Base-by-base conservation (phyloP, 306 rosid species). In the Begonia loranthoides region DNA sequence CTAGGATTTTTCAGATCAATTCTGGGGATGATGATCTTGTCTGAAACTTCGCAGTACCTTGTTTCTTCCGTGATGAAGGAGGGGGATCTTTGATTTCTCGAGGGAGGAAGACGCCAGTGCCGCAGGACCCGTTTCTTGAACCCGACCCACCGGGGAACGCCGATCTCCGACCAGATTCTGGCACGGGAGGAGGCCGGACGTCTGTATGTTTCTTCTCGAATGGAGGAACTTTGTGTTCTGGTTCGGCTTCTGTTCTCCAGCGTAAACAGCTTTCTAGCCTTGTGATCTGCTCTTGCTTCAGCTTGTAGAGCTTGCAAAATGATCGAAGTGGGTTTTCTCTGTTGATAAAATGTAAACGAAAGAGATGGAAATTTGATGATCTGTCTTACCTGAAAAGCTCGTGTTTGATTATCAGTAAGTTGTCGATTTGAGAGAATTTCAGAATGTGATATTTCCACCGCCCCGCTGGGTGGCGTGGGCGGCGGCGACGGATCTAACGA, bases 31-130 rank as follows among this genome's bases (percentile, higher is more conserved):
- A 28, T 7, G 36, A 28, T 28, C 8, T 4, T 28, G 8, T 28
- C 36, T 28, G 36, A 28, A 28, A 28, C 36, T 28, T 4, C 36
- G 8, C 9, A 10, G 10, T 54, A 70, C 80, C 76, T 70, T 52
- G 63, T 46, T 66, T 67, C 49, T 62, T 75, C 50, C 64, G 67
- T 33, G 73, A 55, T n/a, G 51, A 46, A 9, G 67, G 58, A 14
- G 70, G 36, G 36, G 36, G 43, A 53, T 44, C 41, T 21, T 73
- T 55, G 56, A 63, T 43, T 55, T 56, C 56, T 6, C 70, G 58
- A 9, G 73, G 79, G 70, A 86, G 59, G 79, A 82, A 87, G 1
- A 87, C 88, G 14, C 95, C 95, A 0, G 95, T 87, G 9, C 95
- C 95, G 56, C 65, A 40, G 0, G 78, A 75, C 4, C 71, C 59